phyloP scores from a whole-genome alignment of 305 asterid species.

The Fraxinus albicans region DNA sequence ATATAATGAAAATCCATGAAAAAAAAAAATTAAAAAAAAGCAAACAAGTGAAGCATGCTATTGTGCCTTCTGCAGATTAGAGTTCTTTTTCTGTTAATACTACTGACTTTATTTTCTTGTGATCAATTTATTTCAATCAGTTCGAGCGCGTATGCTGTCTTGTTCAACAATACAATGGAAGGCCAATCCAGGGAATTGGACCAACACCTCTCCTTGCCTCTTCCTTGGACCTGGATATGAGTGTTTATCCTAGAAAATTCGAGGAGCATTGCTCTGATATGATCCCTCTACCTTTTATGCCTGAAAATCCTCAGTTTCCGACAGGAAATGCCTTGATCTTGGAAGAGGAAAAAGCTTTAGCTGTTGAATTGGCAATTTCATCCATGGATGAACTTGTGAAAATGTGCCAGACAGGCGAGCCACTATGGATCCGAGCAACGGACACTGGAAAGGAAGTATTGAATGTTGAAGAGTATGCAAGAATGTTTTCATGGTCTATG shows the following conservation, averaged over 20 bases:
- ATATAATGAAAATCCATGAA: background rate
- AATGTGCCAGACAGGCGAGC: constrained; percentile 63
- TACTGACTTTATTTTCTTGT: background rate
- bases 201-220: constrained; percentile 38
- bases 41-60: background rate
- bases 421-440: constrained; percentile 55
- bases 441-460: constrained; percentile 41
- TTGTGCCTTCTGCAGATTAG: background rate
- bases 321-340: constrained; percentile 41
- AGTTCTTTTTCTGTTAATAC: background rate
- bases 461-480: constrained; percentile 67
- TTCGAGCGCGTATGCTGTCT: constrained; percentile 64
- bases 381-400: constrained; percentile 59
- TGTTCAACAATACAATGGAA: constrained; percentile 60
- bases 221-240: constrained; percentile 67
- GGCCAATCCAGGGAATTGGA: constrained; percentile 49
- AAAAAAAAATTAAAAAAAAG: background rate
- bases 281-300: constrained; percentile 50
- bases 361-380: constrained; percentile 67
- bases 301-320: constrained; percentile 52
- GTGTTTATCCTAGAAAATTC: constrained; percentile 51
- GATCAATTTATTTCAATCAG: constrained; percentile 34
- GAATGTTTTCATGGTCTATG: constrained; percentile 64
- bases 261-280: constrained; percentile 47
- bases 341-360: constrained; percentile 71